Evolutionary conservation across 352 stramenopile genomes (phyloP).

Genomic region (Pythium vanterpoolii): DNA sequence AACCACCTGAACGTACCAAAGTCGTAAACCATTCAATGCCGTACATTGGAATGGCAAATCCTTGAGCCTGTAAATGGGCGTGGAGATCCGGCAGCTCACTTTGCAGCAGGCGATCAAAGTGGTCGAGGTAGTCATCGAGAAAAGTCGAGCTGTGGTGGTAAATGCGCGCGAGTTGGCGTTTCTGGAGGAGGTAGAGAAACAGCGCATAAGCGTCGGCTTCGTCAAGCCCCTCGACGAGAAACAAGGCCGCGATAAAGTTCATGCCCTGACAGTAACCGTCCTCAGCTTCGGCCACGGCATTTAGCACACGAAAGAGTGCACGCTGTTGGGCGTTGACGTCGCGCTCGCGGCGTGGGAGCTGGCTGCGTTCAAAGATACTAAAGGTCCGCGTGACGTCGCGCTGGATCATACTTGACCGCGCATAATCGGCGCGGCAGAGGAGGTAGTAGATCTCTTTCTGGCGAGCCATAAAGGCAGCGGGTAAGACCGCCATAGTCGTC

Average conservation of each 20-base stretch:
- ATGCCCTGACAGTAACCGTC: constrained; percentile 86
- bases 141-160: constrained; percentile 84
- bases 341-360: constrained; percentile 27
- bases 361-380: constrained; percentile 74
- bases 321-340: constrained; percentile 53
- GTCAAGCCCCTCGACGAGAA: constrained; percentile 76
- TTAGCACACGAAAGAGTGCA: constrained; percentile 73
- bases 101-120: constrained; percentile 80
- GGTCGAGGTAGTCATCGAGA: constrained; percentile 76
- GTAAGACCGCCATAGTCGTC: constrained; percentile 51
- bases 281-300: constrained; percentile 75
- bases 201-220: constrained; percentile 80
- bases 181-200: constrained; percentile 81
- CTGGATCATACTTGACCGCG: constrained; percentile 65
- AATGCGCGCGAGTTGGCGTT: constrained; percentile 73
- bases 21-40: constrained; percentile 89
- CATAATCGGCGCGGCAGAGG: constrained; percentile 52
- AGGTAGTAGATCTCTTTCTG: constrained; percentile 81
- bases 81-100: constrained; percentile 63
- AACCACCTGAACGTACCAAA: constrained; percentile 45
- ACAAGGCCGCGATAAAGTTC: constrained; percentile 87
- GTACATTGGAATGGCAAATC: constrained; percentile 80
- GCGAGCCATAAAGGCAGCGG: constrained; percentile 50
- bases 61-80: constrained; percentile 52
- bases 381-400: constrained; percentile 85